Evolutionary conservation across 495 filamentous ascomycete species (phyloP).

Genomic region (Aspergillus olivimuriae): DNA sequence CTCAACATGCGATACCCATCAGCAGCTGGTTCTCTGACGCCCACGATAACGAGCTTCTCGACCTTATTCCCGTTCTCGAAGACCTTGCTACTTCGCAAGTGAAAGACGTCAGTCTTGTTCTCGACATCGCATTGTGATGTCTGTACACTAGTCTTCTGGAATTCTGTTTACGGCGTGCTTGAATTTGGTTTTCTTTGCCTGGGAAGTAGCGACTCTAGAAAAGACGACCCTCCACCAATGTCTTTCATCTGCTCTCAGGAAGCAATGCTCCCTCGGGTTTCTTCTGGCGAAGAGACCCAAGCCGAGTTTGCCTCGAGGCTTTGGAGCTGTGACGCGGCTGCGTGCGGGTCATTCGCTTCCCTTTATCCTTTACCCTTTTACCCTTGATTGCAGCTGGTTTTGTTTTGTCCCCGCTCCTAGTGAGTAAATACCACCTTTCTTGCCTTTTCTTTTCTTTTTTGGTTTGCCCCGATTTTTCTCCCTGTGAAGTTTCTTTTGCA

Average conservation of each 20-base stretch:
- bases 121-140: slow-evolving; percentile 82
- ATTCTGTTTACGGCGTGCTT: slow-evolving; percentile 27
- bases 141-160: slow-evolving; percentile 27
- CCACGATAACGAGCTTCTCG: slow-evolving; percentile 97
- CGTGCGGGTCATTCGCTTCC: slow-evolving; percentile 18
- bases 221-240: slow-evolving; percentile 4
- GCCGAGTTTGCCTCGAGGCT: no score
- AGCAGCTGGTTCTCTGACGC: slow-evolving; percentile 99
- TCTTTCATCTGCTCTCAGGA: slow-evolving; percentile 3
- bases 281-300: no score
- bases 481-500: slow-evolving; percentile 34
- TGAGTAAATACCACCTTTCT: slow-evolving; percentile 29
- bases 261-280: no score
- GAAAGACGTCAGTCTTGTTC: slow-evolving; percentile 91
- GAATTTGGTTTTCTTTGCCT: slow-evolving; percentile 3
- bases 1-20: slow-evolving; percentile 97
- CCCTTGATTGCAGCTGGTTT: slow-evolving; percentile 18
- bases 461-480: slow-evolving; percentile 20
- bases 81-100: slow-evolving; percentile 85
- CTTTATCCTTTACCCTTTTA: slow-evolving; percentile 10
- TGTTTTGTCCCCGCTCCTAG: slow-evolving; percentile 29
- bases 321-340: background rate
- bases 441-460: slow-evolving; percentile 24
- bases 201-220: no score
- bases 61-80: slow-evolving; percentile 97